phyloP scores from a whole-genome alignment of 352 stramenopile genomes.

The Globisporangium canariense region DNA sequence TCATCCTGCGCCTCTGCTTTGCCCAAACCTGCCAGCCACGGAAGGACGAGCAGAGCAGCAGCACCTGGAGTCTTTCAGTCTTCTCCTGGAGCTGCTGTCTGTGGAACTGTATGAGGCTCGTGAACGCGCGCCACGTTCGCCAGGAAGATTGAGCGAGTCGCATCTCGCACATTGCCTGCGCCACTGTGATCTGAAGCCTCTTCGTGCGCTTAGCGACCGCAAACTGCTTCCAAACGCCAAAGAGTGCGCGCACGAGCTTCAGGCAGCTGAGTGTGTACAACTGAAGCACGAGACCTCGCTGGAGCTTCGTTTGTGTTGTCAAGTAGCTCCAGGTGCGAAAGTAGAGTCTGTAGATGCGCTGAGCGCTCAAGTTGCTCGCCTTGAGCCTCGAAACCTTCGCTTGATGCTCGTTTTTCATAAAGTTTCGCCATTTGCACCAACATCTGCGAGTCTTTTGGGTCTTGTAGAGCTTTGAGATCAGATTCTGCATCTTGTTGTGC shows the following conservation, averaged over 20 bases:
- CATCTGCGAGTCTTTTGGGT: not conserved
- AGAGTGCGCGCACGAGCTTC: constrained; percentile 23
- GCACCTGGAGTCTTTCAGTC: constrained; percentile 55
- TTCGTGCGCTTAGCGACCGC: constrained; percentile 18
- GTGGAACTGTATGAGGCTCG: constrained; percentile 18
- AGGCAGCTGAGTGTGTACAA: constrained; percentile 30
- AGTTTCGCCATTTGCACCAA: constrained; percentile 10
- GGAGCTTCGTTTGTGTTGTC: constrained; percentile 5
- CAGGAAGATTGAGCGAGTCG: constrained; percentile 16
- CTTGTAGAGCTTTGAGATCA: not conserved
- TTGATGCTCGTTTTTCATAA: not conserved
- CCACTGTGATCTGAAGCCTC: constrained; percentile 25
- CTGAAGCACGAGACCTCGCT: constrained; percentile 23
- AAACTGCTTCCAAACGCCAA: constrained; percentile 29
- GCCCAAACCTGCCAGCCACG: constrained; percentile 45
- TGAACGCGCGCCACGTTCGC: constrained; percentile 26
- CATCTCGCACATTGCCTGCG: constrained; percentile 19
- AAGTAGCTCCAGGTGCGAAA: constrained; percentile 27
- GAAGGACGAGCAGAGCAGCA: constrained; percentile 56
- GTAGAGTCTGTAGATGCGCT: not conserved
- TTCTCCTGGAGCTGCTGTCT: constrained; percentile 42
- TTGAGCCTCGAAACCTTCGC: not conserved
- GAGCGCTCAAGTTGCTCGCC: not conserved
- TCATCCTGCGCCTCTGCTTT: constrained; percentile 27
- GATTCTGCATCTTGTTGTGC: not conserved